Evolutionary conservation across 73 alveolate species (phyloP).

Genomic region (Tetrahymena elliotti): DNA sequence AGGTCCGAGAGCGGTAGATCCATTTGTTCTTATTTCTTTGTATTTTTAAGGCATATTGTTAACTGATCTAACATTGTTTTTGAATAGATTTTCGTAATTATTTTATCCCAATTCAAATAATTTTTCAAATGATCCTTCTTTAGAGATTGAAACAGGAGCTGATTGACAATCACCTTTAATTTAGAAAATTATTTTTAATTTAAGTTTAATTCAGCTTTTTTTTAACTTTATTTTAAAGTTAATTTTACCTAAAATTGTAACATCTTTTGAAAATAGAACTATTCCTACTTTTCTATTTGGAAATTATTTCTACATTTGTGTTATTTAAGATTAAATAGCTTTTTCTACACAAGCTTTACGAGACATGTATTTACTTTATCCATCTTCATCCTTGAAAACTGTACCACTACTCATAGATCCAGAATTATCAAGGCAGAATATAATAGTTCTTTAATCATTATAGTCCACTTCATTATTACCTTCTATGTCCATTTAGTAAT

Average conservation of each 20-base stretch:
- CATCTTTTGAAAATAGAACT: background rate
- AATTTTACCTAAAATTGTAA: background rate
- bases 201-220: background rate
- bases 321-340: slow-evolving; percentile 74
- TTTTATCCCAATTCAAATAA: background rate
- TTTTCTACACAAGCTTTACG: slow-evolving; percentile 86
- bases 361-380: slow-evolving; percentile 63
- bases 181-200: background rate
- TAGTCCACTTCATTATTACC: background rate
- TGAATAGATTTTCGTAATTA: background rate
- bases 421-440: slow-evolving; percentile 80
- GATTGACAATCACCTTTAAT: background rate
- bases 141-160: background rate
- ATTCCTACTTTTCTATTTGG: slow-evolving; percentile 37
- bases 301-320: slow-evolving; percentile 44
- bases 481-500: background rate
- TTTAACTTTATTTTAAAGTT: background rate
- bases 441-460: slow-evolving; percentile 21
- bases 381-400: slow-evolving; percentile 59
- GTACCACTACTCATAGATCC: slow-evolving; percentile 87
- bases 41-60: slow-evolving; percentile 13
- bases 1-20: slow-evolving; percentile 95
- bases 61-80: background rate
- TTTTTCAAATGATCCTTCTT: background rate
- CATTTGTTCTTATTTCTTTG: slow-evolving; percentile 58